Evolutionary conservation across 768 basidiomycete species (phyloP), one percentile per base, ranked within the genome.

Genomic region (Wakefieldia striispora): DNA sequence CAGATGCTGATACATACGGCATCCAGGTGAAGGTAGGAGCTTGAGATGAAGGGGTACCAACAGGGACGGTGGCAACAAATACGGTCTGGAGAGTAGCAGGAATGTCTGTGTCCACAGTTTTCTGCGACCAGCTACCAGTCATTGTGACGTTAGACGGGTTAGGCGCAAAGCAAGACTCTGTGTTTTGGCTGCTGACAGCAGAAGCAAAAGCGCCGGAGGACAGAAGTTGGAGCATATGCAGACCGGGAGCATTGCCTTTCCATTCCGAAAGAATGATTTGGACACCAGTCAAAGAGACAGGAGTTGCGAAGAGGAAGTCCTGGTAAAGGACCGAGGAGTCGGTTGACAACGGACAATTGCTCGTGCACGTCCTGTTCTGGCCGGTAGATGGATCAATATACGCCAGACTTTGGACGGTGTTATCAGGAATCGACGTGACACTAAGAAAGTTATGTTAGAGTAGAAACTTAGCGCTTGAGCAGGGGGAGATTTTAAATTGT

Each of bases 141-240:
- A 71, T 74, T 0, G 80, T 73, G 5, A 82, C 78, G 55, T 82
- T 83, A 21, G 92, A 93, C 1, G 88, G 72, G 50, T 74, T 78
- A 1, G 90, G 84, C 2, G 91, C 83, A 62, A 85, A 92, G 64
- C 93, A 94, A 2, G 89, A 88, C 35, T 73, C 62, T 4, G 68
- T 70, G 59, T 94, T 91, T 45, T 83, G 74, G 14, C 62, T 62
- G 43, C 70, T 64, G 47, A 89, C 69, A 1, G 91, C 80, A 1
- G 91, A 92, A 12, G 86, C 91, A 60, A 89, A 95, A 14, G 94
- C 88, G 51, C 95, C 97, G 16, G 91, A 86, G 3, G 92, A 94
- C 17, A 99, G 81, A 14, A 98, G 74, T 61, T 98, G 92, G n/a
- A 98, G 65, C 43, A 97, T 75, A 65, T 95, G 93, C 29, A 99